Evolutionary conservation across 331 rosid species (phyloP), one percentile per base, ranked within the genome.

Genomic region (Dryas integrifolia): DNA sequence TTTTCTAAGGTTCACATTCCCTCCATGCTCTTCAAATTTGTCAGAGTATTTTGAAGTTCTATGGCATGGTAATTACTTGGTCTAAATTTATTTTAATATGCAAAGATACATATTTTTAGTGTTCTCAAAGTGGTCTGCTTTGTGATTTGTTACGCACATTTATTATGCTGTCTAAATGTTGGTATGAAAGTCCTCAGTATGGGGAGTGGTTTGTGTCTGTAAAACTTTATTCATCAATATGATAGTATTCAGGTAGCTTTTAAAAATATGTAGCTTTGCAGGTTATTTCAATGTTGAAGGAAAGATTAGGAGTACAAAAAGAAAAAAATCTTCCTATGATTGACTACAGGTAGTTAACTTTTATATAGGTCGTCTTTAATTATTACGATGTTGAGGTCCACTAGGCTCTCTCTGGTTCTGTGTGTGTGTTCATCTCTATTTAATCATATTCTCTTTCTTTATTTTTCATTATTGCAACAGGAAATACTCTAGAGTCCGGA

Each of bases 271-370:
- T 39, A 53, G 63, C 79, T 65, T 77, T 76, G 82, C 90, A 94
- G 97, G 89, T 94, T 80, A 86, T 82, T 78, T 72, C 89, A 76
- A 85, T 82, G 96, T 63, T 94, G 86, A 88, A 83, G 83, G 92
- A 88, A 74, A 91, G 90, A 82, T 96, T 91, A 73, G 96, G 92
- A 73, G 78, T 94, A 70, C 50, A 84, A 58, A 79, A 76, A 46
- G 92, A 91, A 66, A 84, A 89, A 76, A 72, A 73, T 15, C 85
- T 88, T 58, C 87, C 96, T 59, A 73, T 68, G 87, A 92, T 91
- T 70, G 96, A 94, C 80, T 94, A 89, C 92, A 89, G 96, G 98
- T 94, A 73, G 38, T 63, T 58, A 71, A 53, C 46, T 30, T 71
- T 15, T n/a, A 51, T 52, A 16, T 63, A 1, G 51, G 50, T 35